Evolutionary conservation across 441 rosid species (phyloP).

Genomic region (Arabidopsis lyrata): DNA sequence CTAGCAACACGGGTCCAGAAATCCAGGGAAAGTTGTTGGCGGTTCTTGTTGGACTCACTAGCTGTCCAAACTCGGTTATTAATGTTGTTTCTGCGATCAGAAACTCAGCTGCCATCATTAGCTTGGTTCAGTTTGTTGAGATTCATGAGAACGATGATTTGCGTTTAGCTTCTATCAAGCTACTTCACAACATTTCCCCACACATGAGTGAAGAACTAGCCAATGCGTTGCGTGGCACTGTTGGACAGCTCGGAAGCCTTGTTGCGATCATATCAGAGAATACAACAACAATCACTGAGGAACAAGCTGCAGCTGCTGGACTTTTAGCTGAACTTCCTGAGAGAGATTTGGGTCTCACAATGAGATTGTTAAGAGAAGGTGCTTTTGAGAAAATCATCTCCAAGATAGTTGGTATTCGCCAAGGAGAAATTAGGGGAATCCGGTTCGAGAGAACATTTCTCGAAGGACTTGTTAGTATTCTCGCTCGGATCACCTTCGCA

Average conservation of each 20-base stretch:
- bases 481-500: slow-evolving; percentile 84
- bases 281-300: slow-evolving; percentile 76
- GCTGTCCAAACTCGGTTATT: slow-evolving; percentile 65
- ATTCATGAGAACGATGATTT: slow-evolving; percentile 61
- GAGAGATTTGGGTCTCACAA: slow-evolving; percentile 84
- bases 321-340: slow-evolving; percentile 96
- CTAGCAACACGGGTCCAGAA: slow-evolving; percentile 96
- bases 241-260: slow-evolving; percentile 85
- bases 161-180: slow-evolving; percentile 88
- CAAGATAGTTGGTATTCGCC: slow-evolving; percentile 66
- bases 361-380: slow-evolving; percentile 82
- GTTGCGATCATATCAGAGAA: slow-evolving; percentile 73
- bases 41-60: slow-evolving; percentile 95
- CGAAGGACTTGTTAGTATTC: slow-evolving; percentile 84
- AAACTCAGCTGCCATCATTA: slow-evolving; percentile 87
- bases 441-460: slow-evolving; percentile 81
- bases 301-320: slow-evolving; percentile 91
- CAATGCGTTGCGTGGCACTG: slow-evolving; percentile 73
- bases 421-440: slow-evolving; percentile 73
- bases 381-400: slow-evolving; percentile 70
- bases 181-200: slow-evolving; percentile 83
- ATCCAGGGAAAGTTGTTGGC: slow-evolving; percentile 92
- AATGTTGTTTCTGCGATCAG: slow-evolving; percentile 86
- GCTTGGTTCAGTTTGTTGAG: slow-evolving; percentile 97
- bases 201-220: slow-evolving; percentile 89